Base-by-base conservation (phyloP, 108 stramenopile genomes). In the Nitzschia sp. region DNA sequence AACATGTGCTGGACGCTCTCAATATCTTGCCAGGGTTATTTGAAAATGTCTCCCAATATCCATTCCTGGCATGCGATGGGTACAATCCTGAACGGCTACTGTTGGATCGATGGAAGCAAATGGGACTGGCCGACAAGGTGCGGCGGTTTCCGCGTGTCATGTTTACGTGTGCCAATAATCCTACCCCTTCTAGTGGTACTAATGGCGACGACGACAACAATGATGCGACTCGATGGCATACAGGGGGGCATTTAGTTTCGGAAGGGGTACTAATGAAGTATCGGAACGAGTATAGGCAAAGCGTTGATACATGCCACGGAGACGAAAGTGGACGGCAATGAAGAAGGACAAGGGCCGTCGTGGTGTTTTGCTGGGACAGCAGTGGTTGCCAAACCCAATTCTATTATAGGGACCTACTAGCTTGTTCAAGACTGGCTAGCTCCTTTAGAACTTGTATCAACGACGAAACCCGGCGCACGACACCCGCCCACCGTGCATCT, bases 11-110 rank as follows among this genome's bases (percentile, higher is more conserved):
- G 68, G 34, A 26, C 17, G 61, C 70, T 13, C 53, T 85, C 13
- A 59, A 83, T 58, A 68, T 83, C 9, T 38, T 83, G 13, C 78
- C 64, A 23, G 26, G 66, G 6, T 21, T 83, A 17, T 33, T 83
- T 57, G 11, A 32, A 29, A 25, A 32, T 19, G 23, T 21, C 26
- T 24, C 13, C 8, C 24, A 45, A 11, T 63, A 46, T 34, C 57
- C 36, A 21, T 0, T 53, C 23, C 18, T 34, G 9, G 9, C 11
- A 30, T 8, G 18, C 8, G 32, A 19, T 11, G 9, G 6, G 1
- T 34, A 38, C 35, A 82, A 77, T 57, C 58, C 76, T 11, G 81
- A 82, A 59, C 32, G 23, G 15, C 31, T 77, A 13, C 30, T 78
- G 9, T 29, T 13, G 29, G 19, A 28, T 26, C 67, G 67, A 49